Evolutionary conservation across 2,329 filamentous ascomycete species (phyloP).

Genomic region (Hypoxylon sp.): DNA sequence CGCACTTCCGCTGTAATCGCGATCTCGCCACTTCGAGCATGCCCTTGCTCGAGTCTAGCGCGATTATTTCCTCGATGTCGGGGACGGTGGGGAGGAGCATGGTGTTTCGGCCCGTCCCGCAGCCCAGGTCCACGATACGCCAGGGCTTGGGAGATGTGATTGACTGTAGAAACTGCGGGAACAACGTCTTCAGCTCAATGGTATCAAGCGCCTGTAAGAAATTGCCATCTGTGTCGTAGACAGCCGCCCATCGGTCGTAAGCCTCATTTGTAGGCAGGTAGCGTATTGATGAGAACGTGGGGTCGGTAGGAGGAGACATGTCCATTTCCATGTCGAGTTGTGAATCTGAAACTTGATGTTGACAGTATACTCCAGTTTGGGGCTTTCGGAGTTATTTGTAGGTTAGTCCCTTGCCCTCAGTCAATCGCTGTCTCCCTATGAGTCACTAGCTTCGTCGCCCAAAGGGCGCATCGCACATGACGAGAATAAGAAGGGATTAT

Average conservation of each 20-base stretch:
- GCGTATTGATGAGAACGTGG: constrained; percentile 44
- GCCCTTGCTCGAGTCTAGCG: constrained; percentile 67
- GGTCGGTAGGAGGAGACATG: constrained; percentile 28
- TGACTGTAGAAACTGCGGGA: constrained; percentile 62
- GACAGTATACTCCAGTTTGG: neutral
- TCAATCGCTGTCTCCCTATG: constrained; percentile 1
- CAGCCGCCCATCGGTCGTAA: constrained; percentile 54
- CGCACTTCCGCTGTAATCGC: constrained; percentile 50
- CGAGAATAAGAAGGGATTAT: neutral
- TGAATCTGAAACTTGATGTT: neutral
- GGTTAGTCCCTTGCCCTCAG: neutral
- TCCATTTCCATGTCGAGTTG: neutral
- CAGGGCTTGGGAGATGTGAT: constrained; percentile 50
- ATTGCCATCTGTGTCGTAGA: constrained; percentile 76
- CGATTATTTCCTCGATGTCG: constrained; percentile 58
- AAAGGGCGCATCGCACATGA: constrained; percentile 1
- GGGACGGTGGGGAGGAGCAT: constrained; percentile 60
- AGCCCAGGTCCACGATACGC: constrained; percentile 72
- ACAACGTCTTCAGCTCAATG: constrained; percentile 63
- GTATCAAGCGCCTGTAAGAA: constrained; percentile 75
- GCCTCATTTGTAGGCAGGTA: constrained; percentile 53
- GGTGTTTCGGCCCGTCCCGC: constrained; percentile 75
- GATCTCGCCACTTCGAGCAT: constrained; percentile 69
- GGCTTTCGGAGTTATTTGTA: neutral
- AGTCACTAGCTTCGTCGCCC: constrained; percentile 17